Conservation (phyloP, 371 early-diverging fungal species). For the Mortierella sp. region DNA sequence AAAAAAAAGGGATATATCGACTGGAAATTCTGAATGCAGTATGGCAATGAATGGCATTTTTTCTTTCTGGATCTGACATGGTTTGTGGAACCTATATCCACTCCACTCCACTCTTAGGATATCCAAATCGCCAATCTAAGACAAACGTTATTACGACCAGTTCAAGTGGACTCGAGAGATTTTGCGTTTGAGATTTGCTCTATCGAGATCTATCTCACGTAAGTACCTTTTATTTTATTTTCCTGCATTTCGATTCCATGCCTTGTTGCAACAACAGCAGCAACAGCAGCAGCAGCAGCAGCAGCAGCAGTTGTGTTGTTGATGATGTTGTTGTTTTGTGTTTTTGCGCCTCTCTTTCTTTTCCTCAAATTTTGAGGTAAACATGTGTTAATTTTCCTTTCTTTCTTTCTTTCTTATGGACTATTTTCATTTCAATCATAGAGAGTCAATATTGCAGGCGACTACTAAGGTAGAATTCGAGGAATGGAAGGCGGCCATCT, state of each 20-base stretch:
- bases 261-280: too few relatives aligned
- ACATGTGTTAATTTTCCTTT: too few relatives aligned
- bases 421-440: slow-evolving; percentile 6
- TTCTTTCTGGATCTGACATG: neutral
- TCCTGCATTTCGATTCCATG: too few relatives aligned
- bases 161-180: slow-evolving; percentile 42
- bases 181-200: slow-evolving; percentile 53
- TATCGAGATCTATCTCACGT: slow-evolving; percentile 50
- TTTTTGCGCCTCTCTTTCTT: too few relatives aligned
- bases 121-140: slow-evolving; percentile 49
- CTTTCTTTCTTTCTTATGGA: too few relatives aligned
- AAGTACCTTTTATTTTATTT: neutral
- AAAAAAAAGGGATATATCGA: too few relatives aligned
- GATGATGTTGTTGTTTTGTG: too few relatives aligned
- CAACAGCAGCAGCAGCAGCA: too few relatives aligned
- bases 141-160: slow-evolving; percentile 40
- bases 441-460: slow-evolving; percentile 50
- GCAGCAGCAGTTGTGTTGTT: too few relatives aligned
- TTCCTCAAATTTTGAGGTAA: too few relatives aligned
- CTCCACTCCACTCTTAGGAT: slow-evolving; percentile 15
- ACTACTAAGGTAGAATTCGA: slow-evolving; percentile 46
- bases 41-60: too few relatives aligned
- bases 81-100: neutral
- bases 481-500: slow-evolving; percentile 52
- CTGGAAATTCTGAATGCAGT: too few relatives aligned